phyloP scores from a whole-genome alignment of 306 rosid genomes.

The Sicyos edulis region DNA sequence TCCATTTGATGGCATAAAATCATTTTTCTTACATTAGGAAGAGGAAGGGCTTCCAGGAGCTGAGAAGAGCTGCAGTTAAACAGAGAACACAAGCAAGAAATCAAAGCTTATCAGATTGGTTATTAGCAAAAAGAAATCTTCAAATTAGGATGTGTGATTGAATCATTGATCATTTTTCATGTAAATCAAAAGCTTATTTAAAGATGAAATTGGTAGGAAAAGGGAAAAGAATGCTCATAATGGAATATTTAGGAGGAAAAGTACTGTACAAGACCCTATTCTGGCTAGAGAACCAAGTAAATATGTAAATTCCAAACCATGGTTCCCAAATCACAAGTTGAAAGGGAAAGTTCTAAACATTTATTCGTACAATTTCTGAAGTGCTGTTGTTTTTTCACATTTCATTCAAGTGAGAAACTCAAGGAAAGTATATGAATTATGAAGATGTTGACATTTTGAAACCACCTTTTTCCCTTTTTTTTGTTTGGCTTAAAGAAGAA shows the following conservation, averaged over 20 bases:
- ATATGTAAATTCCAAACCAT: conserved; percentile 14
- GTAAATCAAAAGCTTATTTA: not conserved
- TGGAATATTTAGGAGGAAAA: not conserved
- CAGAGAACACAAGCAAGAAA: conserved; percentile 25
- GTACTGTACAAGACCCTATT: not conserved
- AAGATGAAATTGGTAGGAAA: conserved; percentile 2
- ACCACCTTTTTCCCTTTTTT: conserved; percentile 25
- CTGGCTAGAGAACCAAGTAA: conserved; percentile 8
- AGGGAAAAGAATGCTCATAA: not conserved
- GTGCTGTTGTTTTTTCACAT: conserved; percentile 29
- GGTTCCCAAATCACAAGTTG: conserved; percentile 21
- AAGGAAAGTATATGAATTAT: conserved; percentile 24
- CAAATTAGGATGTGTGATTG: not conserved
- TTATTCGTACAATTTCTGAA: conserved; percentile 15
- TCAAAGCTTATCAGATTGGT: conserved; percentile 28
- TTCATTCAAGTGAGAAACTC: conserved; percentile 49
- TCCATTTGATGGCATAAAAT: not conserved
- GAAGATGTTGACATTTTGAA: conserved; percentile 35
- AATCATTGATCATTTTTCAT: conserved; percentile 3
- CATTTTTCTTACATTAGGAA: conserved; percentile 65
- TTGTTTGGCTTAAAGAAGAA: conserved; percentile 15
- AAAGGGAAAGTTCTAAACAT: conserved; percentile 18
- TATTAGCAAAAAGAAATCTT: not conserved
- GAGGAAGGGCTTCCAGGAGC: conserved; percentile 83
- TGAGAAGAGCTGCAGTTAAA: conserved; percentile 79